A percentile compares a stretch with the other conserved stretches of the same genome.
These are phyloP conservation scores for Gracilariopsis chorda DNA, from an alignment of 23 red algal species.

Conservation along the genomic window DNA sequence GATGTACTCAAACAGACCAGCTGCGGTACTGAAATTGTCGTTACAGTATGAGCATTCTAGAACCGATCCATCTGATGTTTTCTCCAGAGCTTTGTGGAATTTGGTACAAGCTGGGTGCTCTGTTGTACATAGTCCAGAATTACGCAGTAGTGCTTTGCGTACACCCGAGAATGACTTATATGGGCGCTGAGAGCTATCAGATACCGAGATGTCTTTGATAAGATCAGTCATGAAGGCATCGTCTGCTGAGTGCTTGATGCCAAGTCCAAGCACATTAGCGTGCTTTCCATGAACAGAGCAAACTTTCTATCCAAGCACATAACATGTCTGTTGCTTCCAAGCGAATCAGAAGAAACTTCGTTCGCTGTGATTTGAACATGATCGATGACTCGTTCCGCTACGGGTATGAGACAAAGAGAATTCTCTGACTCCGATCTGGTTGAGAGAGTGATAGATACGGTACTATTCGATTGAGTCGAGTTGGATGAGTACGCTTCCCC, in stretches of 20 bases:
- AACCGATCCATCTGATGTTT: background rate
- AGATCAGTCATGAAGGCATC: background rate
- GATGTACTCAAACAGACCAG: background rate
- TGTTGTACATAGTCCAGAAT: background rate
- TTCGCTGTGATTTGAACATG: no score
- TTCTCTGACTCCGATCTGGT: no score
- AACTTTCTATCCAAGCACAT: background rate
- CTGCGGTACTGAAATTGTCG: background rate
- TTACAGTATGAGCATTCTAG: background rate
- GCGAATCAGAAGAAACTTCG: no score
- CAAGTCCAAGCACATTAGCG: background rate
- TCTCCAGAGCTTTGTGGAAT: background rate
- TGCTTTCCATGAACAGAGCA: background rate
- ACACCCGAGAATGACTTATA: background rate
- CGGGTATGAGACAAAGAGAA: no score
- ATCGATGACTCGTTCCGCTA: no score
- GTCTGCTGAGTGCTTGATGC: background rate
- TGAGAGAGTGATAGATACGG: no score
- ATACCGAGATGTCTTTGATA: background rate
- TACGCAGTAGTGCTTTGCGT: background rate
- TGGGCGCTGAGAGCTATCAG: background rate
- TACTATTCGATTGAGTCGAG: no score
- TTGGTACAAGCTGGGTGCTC: background rate
- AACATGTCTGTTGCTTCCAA: no score
- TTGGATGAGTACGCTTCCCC: no score